phyloP scores from a whole-genome alignment of 306 rosid genomes.

The Dryas alaskensis region DNA sequence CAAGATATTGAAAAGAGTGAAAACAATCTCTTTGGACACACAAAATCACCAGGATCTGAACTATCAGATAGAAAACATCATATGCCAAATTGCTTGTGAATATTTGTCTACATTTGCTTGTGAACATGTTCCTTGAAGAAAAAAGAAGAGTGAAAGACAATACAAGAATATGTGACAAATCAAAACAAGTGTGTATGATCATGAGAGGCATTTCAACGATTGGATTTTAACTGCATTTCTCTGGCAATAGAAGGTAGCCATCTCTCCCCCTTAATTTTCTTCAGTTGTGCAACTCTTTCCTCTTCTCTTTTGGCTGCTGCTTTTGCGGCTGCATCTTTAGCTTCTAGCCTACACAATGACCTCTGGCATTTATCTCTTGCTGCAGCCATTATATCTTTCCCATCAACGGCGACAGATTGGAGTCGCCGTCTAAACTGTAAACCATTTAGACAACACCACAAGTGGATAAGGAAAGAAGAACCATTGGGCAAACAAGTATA shows the following conservation, averaged over 20 bases:
- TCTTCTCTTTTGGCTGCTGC: constrained; percentile 70
- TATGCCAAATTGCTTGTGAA: neutral
- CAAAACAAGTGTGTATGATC: neutral
- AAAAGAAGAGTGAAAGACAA: neutral
- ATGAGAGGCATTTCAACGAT: constrained; percentile 21
- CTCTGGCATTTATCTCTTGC: constrained; percentile 52
- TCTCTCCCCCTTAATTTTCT: constrained; percentile 83
- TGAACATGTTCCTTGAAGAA: neutral
- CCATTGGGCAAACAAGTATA: neutral
- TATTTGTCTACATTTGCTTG: constrained; percentile 10
- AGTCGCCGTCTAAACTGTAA: constrained; percentile 61
- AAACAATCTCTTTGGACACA: too few relatives aligned
- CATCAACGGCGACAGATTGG: constrained; percentile 57
- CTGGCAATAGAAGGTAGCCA: constrained; percentile 86
- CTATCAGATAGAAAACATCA: neutral
- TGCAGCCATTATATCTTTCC: constrained; percentile 52
- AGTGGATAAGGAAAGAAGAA: neutral
- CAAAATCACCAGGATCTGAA: neutral
- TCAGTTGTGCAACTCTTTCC: constrained; percentile 71
- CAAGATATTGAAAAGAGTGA: too few relatives aligned
- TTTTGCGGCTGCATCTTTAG: constrained; percentile 64
- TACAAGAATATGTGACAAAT: constrained; percentile 8
- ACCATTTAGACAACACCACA: constrained; percentile 22
- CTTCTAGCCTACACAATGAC: constrained; percentile 61
- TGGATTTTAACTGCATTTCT: constrained; percentile 42